A percentile compares a stretch with the other conserved stretches of the same genome.
Conservation (phyloP, 192 early-diverging fungal genomes). For the Backusella luteola region DNA sequence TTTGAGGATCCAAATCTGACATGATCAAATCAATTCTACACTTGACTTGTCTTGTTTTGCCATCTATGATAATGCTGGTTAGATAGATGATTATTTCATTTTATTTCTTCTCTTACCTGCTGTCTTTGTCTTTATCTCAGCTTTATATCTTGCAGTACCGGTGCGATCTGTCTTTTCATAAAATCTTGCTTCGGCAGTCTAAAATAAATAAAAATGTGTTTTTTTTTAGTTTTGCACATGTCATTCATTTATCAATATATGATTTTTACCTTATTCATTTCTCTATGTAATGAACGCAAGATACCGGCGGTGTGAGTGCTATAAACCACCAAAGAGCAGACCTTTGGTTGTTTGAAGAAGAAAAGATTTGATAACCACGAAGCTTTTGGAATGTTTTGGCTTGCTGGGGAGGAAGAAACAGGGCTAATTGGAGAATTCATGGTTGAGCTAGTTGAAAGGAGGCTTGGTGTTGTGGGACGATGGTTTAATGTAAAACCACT, state of each 20-base stretch:
- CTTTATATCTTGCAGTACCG: constrained; percentile 20
- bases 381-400: constrained; percentile 9
- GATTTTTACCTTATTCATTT: constrained; percentile 16
- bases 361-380: constrained; percentile 30
- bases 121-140: constrained; percentile 26
- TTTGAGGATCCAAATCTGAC: constrained; percentile 5
- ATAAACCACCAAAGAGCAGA: constrained; percentile 18
- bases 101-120: background rate
- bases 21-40: constrained; percentile 25
- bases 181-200: constrained; percentile 17
- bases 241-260: too few species aligned
- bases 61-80: background rate
- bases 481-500: constrained; percentile 11
- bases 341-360: constrained; percentile 33
- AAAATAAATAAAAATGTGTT: background rate
- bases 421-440: constrained; percentile 14
- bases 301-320: constrained; percentile 8
- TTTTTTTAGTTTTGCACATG: too few species aligned
- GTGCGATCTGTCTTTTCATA: constrained; percentile 27
- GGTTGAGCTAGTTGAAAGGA: constrained; percentile 25
- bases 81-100: background rate
- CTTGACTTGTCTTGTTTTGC: constrained; percentile 25
- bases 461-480: constrained; percentile 26
- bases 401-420: background rate
- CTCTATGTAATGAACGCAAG: constrained; percentile 15